Evolutionary conservation across 164 flowering plant genomes (phyloP), one percentile per base, ranked within the genome.

Genomic region (Stephania cephalantha): DNA sequence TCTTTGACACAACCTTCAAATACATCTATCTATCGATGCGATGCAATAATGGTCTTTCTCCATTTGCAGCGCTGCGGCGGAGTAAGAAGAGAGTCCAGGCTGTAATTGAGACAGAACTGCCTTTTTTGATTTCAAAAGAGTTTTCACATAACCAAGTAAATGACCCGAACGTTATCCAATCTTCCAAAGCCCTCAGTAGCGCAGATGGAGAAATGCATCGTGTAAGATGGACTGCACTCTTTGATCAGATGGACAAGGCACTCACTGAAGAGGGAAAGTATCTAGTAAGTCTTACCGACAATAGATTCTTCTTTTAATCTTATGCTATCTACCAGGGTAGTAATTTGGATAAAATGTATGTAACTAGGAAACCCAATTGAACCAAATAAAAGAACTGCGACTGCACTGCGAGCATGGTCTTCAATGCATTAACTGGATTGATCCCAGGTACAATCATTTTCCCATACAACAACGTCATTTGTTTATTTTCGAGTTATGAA

Each of bases 31-130:
- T 69, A 30, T 8, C 68, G 13, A 71, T 76, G 31, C 69, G 18
- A 25, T 25, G 25, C 25, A 0, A 5, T 63, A 13, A 12, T 17
- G 17, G 8, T 65, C 45, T 67, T 53, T 70, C 75, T 75, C 64
- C 70, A 10, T 44, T 22, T 80, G 82, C 89, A 95, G 99, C 97
- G 35, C 71, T 96, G 81, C 78, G 81, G 13, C 87, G 93, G 7
- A 96, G 99, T 78, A 92, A 86, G 88, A 92, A 88, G 79, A 88
- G 94, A 82, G 90, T 94, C 65, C 89, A 77, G 44, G 87, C 84
- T 22, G 91, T 89, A 11, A 86, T 91, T 73, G 81, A 82, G 7
- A 88, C 89, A 68, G 98, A 94, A 78, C 65, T 94, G 72, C 97
- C 97, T 31, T 87, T 78, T 68, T 77, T 91, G 52, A 42, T 91